These are phyloP conservation scores for Fusarium austroafricanum DNA, from an alignment of 2,329 filamentous ascomycete species.

Conservation along the genomic window DNA sequence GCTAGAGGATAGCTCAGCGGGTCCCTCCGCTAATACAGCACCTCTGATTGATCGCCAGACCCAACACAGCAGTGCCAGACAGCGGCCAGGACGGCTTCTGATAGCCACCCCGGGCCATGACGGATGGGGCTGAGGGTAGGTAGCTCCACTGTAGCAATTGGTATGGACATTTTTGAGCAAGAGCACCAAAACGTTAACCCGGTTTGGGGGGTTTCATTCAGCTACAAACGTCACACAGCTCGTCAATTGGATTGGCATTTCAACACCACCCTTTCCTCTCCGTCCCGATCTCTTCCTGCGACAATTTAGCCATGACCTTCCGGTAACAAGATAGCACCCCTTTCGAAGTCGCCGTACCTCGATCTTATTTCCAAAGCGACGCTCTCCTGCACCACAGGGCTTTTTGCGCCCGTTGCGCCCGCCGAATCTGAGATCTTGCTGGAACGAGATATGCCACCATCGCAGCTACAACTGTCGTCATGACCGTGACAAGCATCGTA, in stretches of 20 bases:
- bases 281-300: conserved; percentile 10
- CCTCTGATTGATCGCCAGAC: conserved; percentile 43
- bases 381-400: conserved; percentile 20
- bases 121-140: conserved; percentile 8
- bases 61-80: conserved; percentile 20
- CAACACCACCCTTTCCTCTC: conserved; percentile 31
- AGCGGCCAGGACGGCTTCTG: conserved; percentile 29
- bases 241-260: conserved; percentile 39
- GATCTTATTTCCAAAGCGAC: conserved; percentile 13
- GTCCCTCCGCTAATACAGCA: conserved; percentile 47
- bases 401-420: conserved; percentile 27
- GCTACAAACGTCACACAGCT: conserved; percentile 41
- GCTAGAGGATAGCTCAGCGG: conserved; percentile 37
- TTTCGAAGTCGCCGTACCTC: conserved; percentile 13
- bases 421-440: conserved; percentile 26
- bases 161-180: conserved; percentile 32
- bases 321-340: conserved; percentile 31
- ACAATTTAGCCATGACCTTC: conserved; percentile 39
- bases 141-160: conserved; percentile 24
- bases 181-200: conserved; percentile 29
- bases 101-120: conserved; percentile 30
- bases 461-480: conserved; percentile 43
- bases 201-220: conserved; percentile 34
- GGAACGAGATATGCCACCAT: conserved; percentile 51
- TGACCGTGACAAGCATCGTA: conserved; percentile 61